Evolutionary conservation across 2,329 filamentous ascomycete species (phyloP).

Genomic region (Alternaria conjuncta): DNA sequence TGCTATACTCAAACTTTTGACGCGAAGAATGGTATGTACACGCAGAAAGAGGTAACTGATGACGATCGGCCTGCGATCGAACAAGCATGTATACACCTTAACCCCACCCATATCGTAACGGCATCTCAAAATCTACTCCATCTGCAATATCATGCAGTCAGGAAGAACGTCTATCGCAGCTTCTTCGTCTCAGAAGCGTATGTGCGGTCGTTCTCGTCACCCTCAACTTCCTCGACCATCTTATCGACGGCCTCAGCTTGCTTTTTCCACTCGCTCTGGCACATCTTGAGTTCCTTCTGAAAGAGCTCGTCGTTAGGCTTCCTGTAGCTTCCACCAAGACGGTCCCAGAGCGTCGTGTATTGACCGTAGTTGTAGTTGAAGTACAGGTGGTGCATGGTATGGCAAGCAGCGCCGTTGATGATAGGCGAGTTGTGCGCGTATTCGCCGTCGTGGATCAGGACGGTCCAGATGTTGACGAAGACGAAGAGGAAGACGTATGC

Average conservation of each 20-base stretch:
- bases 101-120: conserved; percentile 6
- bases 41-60: neutral
- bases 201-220: conserved; percentile 54
- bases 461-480: conserved; percentile 97
- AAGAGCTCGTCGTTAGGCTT: conserved; percentile 87
- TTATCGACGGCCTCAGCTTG: conserved; percentile 78
- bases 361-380: conserved; percentile 82
- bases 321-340: conserved; percentile 84
- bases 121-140: conserved; percentile 1
- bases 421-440: conserved; percentile 90
- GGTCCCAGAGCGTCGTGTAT: conserved; percentile 91
- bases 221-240: conserved; percentile 76
- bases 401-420: conserved; percentile 93
- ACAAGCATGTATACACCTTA: neutral
- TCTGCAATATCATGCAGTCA: neutral
- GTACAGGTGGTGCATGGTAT: conserved; percentile 86
- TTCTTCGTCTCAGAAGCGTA: conserved; percentile 54
- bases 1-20: conserved; percentile 3
- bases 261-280: conserved; percentile 76
- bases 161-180: conserved; percentile 7
- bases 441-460: conserved; percentile 95
- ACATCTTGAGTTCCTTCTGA: conserved; percentile 84
- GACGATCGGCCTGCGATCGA: conserved; percentile 12
- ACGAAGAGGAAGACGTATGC: conserved; percentile 85
- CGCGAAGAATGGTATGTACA: conserved; percentile 14